Percentiles rank a stretch among this genome's conserved stretches.
Evolutionary conservation across 768 basidiomycete genomes (phyloP).

Genomic region (Tephrocybe rancida): DNA sequence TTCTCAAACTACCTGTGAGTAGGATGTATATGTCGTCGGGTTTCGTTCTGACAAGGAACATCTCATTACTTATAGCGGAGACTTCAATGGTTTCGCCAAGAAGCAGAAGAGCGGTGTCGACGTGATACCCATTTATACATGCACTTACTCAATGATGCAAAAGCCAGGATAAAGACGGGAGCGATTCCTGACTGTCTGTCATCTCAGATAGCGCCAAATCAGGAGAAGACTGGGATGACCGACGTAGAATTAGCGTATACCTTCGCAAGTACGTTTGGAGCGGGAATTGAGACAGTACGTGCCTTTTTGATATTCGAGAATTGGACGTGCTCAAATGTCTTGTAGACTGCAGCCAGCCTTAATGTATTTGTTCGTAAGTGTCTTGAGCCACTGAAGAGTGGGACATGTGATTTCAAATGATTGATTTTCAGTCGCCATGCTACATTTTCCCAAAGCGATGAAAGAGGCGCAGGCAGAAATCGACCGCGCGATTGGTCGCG

Average conservation of each 20-base stretch:
- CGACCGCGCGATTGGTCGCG: slow-evolving; percentile 34
- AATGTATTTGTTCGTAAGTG: slow-evolving; percentile 13
- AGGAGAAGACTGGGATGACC: slow-evolving; percentile 38
- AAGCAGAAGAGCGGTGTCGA: slow-evolving; percentile 37
- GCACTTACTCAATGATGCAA: slow-evolving; percentile 43
- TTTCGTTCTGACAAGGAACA: background rate
- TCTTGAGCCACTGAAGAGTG: background rate
- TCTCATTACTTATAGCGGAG: slow-evolving; percentile 23
- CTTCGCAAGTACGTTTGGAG: slow-evolving; percentile 46
- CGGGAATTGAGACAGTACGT: slow-evolving; percentile 37
- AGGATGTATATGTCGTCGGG: background rate
- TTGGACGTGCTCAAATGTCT: background rate
- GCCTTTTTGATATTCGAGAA: background rate
- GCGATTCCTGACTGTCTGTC: slow-evolving; percentile 42
- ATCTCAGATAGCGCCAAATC: slow-evolving; percentile 35
- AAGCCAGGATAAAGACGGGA: slow-evolving; percentile 39
- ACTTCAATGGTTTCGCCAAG: slow-evolving; percentile 46
- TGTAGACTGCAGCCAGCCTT: slow-evolving; percentile 6
- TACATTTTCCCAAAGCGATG: slow-evolving; percentile 40
- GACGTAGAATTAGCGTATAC: slow-evolving; percentile 48
- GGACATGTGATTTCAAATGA: background rate
- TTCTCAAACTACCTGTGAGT: slow-evolving; percentile 44
- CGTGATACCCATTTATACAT: slow-evolving; percentile 41
- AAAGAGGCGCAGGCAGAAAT: slow-evolving; percentile 41
- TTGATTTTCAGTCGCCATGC: slow-evolving; percentile 34